These are phyloP conservation scores for Ophiostoma perfectum DNA, from an alignment of 2,329 filamentous ascomycete genomes.

Conservation along the genomic window DNA sequence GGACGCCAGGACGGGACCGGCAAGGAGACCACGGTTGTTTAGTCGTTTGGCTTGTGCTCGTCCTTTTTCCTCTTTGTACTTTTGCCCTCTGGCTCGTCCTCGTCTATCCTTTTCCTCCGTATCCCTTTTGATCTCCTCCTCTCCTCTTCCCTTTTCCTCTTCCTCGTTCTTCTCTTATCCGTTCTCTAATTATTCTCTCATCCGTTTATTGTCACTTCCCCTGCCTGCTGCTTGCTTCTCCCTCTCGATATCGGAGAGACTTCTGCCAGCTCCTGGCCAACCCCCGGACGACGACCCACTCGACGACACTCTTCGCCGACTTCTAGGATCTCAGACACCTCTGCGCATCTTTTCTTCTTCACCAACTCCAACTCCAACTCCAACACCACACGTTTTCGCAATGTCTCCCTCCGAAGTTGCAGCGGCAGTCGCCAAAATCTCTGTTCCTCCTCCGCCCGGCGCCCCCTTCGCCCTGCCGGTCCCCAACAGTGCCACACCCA, in stretches of 20 bases:
- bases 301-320: background rate
- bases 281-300: background rate
- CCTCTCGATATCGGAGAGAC: background rate
- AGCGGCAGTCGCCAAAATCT: conserved; percentile 49
- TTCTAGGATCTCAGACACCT: background rate
- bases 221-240: background rate
- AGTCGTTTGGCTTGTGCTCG: conserved; percentile 18
- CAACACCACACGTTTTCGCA: conserved; percentile 15
- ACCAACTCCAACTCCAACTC: background rate
- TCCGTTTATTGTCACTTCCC: background rate
- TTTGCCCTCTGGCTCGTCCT: conserved; percentile 10
- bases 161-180: too few relatives aligned
- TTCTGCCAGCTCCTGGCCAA: conserved; percentile 9
- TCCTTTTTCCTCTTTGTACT: conserved; percentile 14
- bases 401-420: conserved; percentile 37
- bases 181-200: background rate
- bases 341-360: conserved; percentile 9
- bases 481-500: conserved; percentile 66
- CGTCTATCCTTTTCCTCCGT: background rate
- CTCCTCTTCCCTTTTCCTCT: background rate
- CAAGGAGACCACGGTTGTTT: background rate
- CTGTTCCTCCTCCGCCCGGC: conserved; percentile 62
- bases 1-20: conserved; percentile 1
- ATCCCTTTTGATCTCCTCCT: conserved; percentile 10
- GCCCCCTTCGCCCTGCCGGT: conserved; percentile 72